Conservation (phyloP, 2,329 filamentous ascomycete species). For the Fusarium sororula region DNA sequence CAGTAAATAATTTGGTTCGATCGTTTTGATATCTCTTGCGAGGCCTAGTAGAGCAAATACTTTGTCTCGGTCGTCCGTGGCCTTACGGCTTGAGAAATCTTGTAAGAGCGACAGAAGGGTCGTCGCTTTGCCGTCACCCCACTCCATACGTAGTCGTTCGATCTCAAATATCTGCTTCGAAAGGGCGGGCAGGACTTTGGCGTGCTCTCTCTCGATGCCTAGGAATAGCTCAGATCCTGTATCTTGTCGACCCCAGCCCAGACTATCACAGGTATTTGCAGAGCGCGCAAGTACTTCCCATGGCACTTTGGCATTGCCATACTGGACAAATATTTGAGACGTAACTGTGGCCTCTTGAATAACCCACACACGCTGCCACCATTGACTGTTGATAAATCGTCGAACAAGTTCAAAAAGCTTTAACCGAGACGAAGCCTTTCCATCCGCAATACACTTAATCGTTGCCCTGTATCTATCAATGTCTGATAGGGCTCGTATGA, state of each 20-base stretch:
- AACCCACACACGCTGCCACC: not conserved
- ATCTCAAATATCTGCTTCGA: rapidly evolving
- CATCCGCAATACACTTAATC: not conserved
- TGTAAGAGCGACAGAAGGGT: not conserved
- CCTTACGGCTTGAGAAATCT: not conserved
- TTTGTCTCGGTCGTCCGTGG: not conserved
- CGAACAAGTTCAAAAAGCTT: not conserved
- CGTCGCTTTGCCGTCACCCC: rapidly evolving
- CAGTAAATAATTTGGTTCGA: rapidly evolving
- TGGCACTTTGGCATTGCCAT: not conserved
- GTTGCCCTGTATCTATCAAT: not conserved
- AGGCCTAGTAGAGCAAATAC: not conserved
- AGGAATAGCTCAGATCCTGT: not conserved
- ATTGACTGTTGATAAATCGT: not conserved
- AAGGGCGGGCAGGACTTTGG: not conserved
- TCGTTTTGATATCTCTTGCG: rapidly evolving
- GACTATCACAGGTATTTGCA: not conserved
- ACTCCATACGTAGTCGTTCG: not conserved
- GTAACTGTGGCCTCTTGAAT: not conserved
- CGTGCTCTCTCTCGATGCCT: not conserved
- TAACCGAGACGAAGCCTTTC: not conserved
- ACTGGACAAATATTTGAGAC: not conserved
- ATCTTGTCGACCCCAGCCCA: not conserved
- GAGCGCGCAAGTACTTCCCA: not conserved
- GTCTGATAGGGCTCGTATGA: not conserved